Base-by-base conservation (phyloP, 306 rosid genomes). In the Mimosa bimucronata region DNA sequence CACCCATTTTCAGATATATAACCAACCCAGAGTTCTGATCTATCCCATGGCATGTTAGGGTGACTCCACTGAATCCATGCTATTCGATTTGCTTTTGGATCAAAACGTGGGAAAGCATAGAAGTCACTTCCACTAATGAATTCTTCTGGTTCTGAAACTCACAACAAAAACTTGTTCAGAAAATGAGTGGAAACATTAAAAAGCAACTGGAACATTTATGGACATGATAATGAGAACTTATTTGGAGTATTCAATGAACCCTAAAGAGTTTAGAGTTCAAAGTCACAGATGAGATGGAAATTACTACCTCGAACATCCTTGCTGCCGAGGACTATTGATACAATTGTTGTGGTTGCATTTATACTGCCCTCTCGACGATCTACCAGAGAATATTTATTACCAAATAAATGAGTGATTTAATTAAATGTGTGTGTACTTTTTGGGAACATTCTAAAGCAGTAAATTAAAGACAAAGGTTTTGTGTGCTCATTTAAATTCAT, bases 21-120 rank as follows among this genome's bases (percentile, higher is more conserved):
- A 53, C 99, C 98, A 83, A 96, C 97, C 97, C 98, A 93, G 73
- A 96, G 97, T 83, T 96, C 90, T 76, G 99, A 75, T 86, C 70
- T 90, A 87, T 96, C 99, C 99, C 99, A 93, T 10, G 92, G 98
- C 99, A 95, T 93, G 87, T 90, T 87, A 77, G 99, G 99, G 83
- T 90, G 99, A 80, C 77, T 72, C 98, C 99, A 95, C 83, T 95
- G 97, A 77, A 95, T 90, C 99, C 99, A 95, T 52, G 98, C 97
- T 41, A 96, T 71, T 48, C 91, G 85, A 85, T 91, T 90, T 77
- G 92, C 85, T 77, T 83, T 93, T 6, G 85, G 72, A 46, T 93
- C 99, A 80, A 95, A 44, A 38, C 97, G 96, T 16, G 97, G 98
- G 88, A 91, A 95, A 83, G 97, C 99, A 85, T 95, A 93, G 90